Evolutionary conservation across 139 green algal species (phyloP).

Genomic region (Chlamydomonas incerta): DNA sequence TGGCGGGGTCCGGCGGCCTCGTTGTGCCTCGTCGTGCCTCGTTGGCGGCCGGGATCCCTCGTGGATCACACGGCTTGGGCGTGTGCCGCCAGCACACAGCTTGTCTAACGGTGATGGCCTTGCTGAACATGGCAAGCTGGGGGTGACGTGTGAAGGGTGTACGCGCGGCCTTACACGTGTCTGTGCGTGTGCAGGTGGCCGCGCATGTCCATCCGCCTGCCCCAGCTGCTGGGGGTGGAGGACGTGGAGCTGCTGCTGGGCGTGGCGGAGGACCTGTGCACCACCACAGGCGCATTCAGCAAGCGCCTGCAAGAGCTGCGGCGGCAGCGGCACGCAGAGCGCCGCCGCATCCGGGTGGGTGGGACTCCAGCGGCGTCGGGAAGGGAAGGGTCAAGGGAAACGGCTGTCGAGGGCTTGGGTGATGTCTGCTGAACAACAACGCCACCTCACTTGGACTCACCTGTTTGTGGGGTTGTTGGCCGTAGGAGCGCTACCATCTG

Average conservation of each 20-base stretch:
- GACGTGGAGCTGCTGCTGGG: conserved; percentile 32
- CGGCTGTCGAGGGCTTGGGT: too few species aligned
- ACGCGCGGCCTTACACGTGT: too few species aligned
- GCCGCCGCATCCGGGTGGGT: background rate
- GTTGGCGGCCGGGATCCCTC: too few species aligned
- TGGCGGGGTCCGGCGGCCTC: too few species aligned
- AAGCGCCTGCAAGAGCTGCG: background rate
- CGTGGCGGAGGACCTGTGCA: conserved; percentile 9
- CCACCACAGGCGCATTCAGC: background rate
- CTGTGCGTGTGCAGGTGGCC: conserved; percentile 19
- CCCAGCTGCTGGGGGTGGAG: conserved; percentile 13
- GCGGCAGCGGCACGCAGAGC: conserved; percentile 6
- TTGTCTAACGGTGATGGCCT: background rate
- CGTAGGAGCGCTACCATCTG: background rate
- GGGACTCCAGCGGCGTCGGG: too few species aligned
- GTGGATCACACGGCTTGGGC: too few species aligned
- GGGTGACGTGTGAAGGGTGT: too few species aligned
- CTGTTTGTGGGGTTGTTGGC: too few species aligned
- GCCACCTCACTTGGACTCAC: too few species aligned
- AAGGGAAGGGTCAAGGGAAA: too few species aligned
- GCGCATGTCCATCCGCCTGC: conserved; percentile 9
- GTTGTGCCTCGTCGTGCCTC: background rate
- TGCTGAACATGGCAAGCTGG: background rate
- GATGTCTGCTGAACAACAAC: too few species aligned
- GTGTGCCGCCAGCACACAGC: too few species aligned